Evolutionary conservation across 2,329 filamentous ascomycete genomes (phyloP), one percentile per base, ranked within the genome.

Genomic region (Fusarium sacchari): DNA sequence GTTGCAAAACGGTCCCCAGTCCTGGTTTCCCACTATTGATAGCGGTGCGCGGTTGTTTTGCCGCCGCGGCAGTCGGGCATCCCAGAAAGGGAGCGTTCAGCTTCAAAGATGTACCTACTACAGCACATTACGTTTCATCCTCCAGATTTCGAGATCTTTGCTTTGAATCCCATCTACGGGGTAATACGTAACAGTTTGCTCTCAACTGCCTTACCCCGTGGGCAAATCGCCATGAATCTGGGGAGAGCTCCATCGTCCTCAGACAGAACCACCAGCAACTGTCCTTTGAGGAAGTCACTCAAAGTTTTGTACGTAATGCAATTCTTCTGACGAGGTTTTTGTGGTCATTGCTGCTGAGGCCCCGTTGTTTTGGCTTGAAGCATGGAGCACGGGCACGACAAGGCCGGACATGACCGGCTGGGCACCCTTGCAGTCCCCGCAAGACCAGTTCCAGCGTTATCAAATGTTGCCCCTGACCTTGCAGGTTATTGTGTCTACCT

Each of bases 101-200:
- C 55, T 65, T 47, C 44, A 58, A 4, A 22, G 7, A n/a, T 30
- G 65, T 42, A 69, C 43, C 26, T n/a, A 36, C 26, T n/a, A 36
- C 40, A 46, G 22, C 28, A 28, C 20, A n/a, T 39, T 30, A 32
- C 18, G 56, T 61, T 68, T 64, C 61, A 49, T 67, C 32, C 34
- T 66, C 52, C 39, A 72, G 60, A 47, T 49, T 37, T 36, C 36
- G 32, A 63, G 50, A 71, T 66, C 56, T 66, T 66, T 43, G 55
- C 67, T 62, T 64, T 62, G 61, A 73, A 75, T 73, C 52, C 72
- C 61, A 58, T 57, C 57, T 62, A 75, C 50, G 67, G 75, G 73
- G 55, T 60, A 65, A 72, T 77, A 77, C 75, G 75, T 77, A 77
- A 77, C 52, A 76, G 65, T 76, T 76, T 75, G 52, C 64, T 60